Base-by-base conservation (phyloP, 2,329 filamentous ascomycete species). In the Colletotrichum eremochloae region DNA sequence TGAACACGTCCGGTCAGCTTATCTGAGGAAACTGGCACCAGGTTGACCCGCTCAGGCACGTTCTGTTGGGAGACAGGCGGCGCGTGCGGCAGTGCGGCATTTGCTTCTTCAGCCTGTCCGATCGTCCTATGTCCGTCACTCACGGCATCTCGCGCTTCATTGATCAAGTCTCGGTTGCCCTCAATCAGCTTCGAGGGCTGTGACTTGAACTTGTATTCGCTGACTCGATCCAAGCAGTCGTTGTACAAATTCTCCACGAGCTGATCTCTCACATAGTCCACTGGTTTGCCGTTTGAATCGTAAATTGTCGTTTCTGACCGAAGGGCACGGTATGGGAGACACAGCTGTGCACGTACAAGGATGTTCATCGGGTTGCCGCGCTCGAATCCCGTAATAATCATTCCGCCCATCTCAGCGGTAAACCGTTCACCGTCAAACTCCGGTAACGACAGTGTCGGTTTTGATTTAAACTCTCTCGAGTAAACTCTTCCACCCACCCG, bases 371-470 rank as follows among this genome's bases (percentile, higher is more conserved):
- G 96, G 77, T 99, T 99, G 24, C 97, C 97, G 75, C 94, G 90
- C 76, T 98, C 95, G 80, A 98, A 99, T 0, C 96, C 96, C 44
- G 97, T 98, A 73, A 99, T 95, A 72, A 99, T 98, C 87, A 99
- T 97, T 67, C 96, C 96, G 38, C 96, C 96, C 91, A 98, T 97
- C 81, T 99, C 96, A 42, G 94, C 96, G 29, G 95, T 98, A 78
- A 92, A 93, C 63, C 90, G 85, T 73, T 86, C 88, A 11, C 85
- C 87, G 83, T 88, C 80, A 87, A 89, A 82, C 79, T 75, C 85
- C 77, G 79, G 86, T 82, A 79, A 90, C 76, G 75, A 83, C 82
- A 78, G 85, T 79, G 68, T 85, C 81, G 80, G 88, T 81, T 84
- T 92, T 84, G 84, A 90, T 87, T 85, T 84, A 74, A 92, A 87